Evolutionary conservation across 768 basidiomycete genomes (phyloP).

Genomic region (Leccinum disarticulatum): DNA sequence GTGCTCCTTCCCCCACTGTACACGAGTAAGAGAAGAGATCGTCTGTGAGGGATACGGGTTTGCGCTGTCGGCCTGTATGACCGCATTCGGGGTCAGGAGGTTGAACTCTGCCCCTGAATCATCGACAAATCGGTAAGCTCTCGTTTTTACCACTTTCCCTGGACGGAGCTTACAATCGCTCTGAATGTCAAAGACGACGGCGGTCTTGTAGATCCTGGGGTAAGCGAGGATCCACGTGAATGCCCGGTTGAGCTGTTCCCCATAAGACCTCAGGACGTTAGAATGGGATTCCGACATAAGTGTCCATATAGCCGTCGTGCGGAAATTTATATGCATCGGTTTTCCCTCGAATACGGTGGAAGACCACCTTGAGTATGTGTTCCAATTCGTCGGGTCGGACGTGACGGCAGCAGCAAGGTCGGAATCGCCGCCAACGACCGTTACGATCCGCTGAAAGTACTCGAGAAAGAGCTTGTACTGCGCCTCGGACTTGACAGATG

Average conservation of each 20-base stretch:
- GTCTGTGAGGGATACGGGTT: neutral
- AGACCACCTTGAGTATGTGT: neutral
- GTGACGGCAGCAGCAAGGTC: neutral
- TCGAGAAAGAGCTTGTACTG: constrained; percentile 8
- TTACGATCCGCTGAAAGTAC: constrained; percentile 8
- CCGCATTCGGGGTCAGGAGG: constrained; percentile 1
- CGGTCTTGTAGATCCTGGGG: neutral
- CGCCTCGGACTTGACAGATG: constrained; percentile 2
- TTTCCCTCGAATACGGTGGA: neutral
- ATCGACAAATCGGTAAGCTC: neutral
- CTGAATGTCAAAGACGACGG: constrained; percentile 6
- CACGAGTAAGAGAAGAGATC: neutral
- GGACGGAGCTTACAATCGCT: constrained; percentile 2
- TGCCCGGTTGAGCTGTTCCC: neutral
- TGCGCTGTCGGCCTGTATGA: neutral
- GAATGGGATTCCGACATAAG: neutral
- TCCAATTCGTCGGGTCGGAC: neutral
- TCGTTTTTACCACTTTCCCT: neutral
- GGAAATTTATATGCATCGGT: constrained; percentile 2
- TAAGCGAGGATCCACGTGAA: constrained; percentile 7
- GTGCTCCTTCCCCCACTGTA: neutral
- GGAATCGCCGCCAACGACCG: constrained; percentile 1
- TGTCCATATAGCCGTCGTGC: constrained; percentile 4
- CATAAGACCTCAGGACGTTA: neutral
- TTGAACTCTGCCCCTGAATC: constrained; percentile 9